Evolutionary conservation across 441 rosid genomes (phyloP).

Genomic region (Mallotus repandus): DNA sequence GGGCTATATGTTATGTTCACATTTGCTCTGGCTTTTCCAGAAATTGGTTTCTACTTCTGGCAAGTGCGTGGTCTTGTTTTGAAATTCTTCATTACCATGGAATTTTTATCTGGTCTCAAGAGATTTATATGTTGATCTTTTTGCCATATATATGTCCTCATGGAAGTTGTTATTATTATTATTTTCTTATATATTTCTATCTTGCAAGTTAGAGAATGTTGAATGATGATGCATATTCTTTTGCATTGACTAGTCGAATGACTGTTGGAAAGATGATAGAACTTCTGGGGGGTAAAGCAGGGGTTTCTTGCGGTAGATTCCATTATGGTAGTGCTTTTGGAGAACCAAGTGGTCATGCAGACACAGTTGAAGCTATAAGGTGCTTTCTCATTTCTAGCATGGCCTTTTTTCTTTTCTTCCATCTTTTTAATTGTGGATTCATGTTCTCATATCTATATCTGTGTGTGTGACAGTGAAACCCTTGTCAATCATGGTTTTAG

Average conservation of each 20-base stretch:
- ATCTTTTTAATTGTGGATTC: not conserved
- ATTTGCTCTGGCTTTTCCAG: not conserved
- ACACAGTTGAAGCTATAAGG: slow-evolving; percentile 86
- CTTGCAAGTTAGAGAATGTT: not conserved
- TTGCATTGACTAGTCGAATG: slow-evolving; percentile 69
- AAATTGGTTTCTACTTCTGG: not conserved
- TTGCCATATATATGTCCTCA: not conserved
- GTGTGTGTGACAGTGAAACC: slow-evolving; percentile 55
- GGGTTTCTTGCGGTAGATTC: slow-evolving; percentile 80
- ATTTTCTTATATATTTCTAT: not conserved
- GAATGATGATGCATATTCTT: not conserved
- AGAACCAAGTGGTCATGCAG: slow-evolving; percentile 94
- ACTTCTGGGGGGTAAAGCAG: slow-evolving; percentile 96
- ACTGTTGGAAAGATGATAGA: slow-evolving; percentile 99
- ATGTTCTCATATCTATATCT: slow-evolving; percentile 9
- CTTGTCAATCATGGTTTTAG: slow-evolving; percentile 77
- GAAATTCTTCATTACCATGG: not conserved
- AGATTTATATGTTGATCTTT: not conserved
- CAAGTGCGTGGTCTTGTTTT: not conserved
- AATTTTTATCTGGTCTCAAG: not conserved
- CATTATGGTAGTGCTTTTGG: slow-evolving; percentile 99
- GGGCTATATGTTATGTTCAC: not conserved
- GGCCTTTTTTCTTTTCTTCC: not conserved
- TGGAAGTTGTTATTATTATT: not conserved
- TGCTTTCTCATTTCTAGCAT: slow-evolving; percentile 16